Evolutionary conservation across 139 green algal species (phyloP).

Genomic region (Medakamo hakoo): DNA sequence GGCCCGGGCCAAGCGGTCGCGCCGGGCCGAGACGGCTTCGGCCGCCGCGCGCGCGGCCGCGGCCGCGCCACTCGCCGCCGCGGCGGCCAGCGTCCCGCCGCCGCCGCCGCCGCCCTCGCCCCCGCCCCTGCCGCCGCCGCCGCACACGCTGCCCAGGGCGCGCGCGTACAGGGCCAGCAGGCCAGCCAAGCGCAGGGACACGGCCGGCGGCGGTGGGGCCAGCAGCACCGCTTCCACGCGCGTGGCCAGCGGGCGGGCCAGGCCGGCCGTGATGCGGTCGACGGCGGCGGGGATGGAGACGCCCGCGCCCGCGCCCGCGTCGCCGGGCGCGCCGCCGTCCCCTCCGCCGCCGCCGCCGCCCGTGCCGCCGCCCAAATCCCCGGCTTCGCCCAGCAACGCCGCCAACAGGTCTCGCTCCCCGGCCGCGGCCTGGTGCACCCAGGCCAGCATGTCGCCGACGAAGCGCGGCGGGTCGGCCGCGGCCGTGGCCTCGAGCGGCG

Average conservation of each 20-base stretch:
- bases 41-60: too few relatives aligned
- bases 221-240: background rate
- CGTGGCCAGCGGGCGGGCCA: background rate
- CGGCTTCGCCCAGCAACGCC: background rate
- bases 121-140: too few relatives aligned
- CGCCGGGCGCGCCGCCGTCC: too few relatives aligned
- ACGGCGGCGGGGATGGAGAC: too few relatives aligned
- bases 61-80: too few relatives aligned
- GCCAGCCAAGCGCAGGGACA: background rate
- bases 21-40: background rate
- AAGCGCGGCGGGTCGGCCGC: background rate
- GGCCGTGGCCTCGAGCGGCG: too few relatives aligned
- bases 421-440: background rate
- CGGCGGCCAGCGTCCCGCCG: background rate
- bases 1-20: background rate
- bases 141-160: background rate
- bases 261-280: background rate
- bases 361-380: too few relatives aligned
- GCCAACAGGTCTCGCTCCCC: background rate
- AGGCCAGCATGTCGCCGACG: background rate
- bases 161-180: background rate
- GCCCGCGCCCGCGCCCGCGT: too few relatives aligned
- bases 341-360: background rate
- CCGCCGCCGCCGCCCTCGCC: background rate
- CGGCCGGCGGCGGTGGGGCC: too few relatives aligned